Conservation (phyloP, 192 early-diverging fungal genomes). For the Coemansia sp. region DNA sequence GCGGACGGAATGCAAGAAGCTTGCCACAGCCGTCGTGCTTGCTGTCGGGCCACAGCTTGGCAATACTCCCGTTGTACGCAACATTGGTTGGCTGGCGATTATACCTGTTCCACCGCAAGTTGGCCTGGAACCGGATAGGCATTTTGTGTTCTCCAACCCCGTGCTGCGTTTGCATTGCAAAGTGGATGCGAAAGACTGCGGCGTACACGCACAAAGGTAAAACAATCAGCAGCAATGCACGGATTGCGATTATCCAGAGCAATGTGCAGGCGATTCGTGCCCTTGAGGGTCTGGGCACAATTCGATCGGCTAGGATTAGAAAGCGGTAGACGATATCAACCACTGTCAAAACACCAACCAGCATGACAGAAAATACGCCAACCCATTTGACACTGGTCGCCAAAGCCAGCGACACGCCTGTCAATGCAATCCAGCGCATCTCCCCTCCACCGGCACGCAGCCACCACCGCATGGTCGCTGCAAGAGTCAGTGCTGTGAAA, state of each 20-base stretch:
- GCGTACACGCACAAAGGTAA: conserved; percentile 83
- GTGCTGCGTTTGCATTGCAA: conserved; percentile 71
- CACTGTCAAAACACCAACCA: conserved; percentile 58
- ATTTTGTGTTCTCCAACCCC: conserved; percentile 90
- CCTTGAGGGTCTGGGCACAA: no score
- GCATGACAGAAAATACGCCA: conserved; percentile 83
- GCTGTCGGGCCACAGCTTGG: conserved; percentile 60
- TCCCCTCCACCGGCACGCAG: neutral
- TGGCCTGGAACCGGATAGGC: conserved; percentile 95
- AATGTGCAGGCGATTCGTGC: conserved; percentile 47
- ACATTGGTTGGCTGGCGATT: conserved; percentile 80
- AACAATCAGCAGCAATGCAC: conserved; percentile 76
- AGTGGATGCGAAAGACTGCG: conserved; percentile 81
- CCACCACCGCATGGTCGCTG: neutral
- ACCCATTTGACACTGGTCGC: conserved; percentile 96
- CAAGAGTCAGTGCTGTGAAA: conserved; percentile 54
- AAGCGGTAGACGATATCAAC: neutral
- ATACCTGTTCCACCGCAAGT: conserved; percentile 76
- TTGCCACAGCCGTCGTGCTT: conserved; percentile 69
- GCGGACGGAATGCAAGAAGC: conserved; percentile 87
- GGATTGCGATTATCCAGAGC: conserved; percentile 82
- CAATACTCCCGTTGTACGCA: conserved; percentile 65
- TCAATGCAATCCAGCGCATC: conserved; percentile 68
- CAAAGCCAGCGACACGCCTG: conserved; percentile 83
- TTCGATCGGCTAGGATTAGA: neutral